Conservation (phyloP, 768 basidiomycete genomes). For the Hypholoma fasciculare region DNA sequence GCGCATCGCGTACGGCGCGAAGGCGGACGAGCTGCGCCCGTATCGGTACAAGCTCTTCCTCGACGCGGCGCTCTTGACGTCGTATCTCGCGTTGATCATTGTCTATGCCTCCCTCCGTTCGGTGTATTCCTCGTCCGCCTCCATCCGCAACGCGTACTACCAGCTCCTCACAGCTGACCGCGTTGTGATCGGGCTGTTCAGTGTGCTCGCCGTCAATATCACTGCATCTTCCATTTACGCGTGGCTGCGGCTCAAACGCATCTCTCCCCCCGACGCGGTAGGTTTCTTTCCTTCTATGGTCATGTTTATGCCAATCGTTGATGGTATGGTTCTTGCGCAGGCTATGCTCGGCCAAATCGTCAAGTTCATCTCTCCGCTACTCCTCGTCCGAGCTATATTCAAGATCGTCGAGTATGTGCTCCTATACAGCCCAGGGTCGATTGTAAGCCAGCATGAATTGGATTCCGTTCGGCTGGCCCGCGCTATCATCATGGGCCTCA, state of each 20-base stretch:
- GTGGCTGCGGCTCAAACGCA: background rate
- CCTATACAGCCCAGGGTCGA: background rate
- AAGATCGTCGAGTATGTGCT: background rate
- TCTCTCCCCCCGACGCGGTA: background rate
- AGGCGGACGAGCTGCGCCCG: background rate
- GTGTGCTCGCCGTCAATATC: background rate
- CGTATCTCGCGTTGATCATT: conserved; percentile 1
- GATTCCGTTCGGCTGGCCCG: conserved; percentile 2
- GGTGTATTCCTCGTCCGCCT: background rate
- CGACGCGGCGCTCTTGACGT: background rate
- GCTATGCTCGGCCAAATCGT: conserved; percentile 1
- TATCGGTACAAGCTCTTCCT: background rate
- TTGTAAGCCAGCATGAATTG: background rate
- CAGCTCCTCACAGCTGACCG: background rate
- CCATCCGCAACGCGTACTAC: background rate
- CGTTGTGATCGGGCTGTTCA: background rate
- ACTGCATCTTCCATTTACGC: background rate
- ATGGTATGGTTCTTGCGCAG: background rate
- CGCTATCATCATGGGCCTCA: background rate
- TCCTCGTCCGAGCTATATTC: background rate
- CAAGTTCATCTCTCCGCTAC: conserved; percentile 3
- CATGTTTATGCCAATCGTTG: no score
- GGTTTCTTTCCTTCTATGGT: background rate
- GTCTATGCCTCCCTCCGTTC: background rate
- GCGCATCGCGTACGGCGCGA: background rate